Conservation (phyloP, 2,329 filamentous ascomycete species). For the Apiospora malaysiana region DNA sequence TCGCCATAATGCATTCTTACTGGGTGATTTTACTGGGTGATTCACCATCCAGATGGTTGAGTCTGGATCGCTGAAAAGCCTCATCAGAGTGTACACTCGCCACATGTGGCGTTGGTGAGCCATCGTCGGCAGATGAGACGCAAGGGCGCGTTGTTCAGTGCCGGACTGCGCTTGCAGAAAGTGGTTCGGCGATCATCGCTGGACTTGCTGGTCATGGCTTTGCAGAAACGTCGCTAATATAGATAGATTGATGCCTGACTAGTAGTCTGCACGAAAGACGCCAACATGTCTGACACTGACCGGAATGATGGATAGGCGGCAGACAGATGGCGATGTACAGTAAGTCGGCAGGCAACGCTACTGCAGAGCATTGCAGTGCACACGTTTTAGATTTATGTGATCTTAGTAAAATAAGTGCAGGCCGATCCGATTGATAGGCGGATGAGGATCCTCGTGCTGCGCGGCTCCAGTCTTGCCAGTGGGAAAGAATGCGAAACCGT, state of each 20-base stretch:
- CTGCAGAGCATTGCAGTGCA: neutral
- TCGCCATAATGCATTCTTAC: neutral
- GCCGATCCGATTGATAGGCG: neutral
- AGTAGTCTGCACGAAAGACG: too few species aligned
- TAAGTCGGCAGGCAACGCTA: neutral
- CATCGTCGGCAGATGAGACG: neutral
- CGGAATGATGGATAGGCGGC: neutral
- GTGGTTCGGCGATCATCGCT: neutral
- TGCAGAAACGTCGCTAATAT: neutral
- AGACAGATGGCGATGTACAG: slow-evolving; percentile 11
- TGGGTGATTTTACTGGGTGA: too few species aligned
- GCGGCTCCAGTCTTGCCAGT: neutral
- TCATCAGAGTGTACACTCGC: neutral
- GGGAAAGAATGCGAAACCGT: slow-evolving; percentile 1
- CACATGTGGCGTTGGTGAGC: neutral
- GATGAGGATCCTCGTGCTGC: neutral
- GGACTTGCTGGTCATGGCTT: neutral
- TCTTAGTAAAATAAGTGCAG: neutral
- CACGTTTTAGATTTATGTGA: neutral
- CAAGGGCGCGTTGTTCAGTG: neutral
- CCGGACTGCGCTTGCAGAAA: neutral
- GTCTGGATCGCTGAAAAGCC: neutral
- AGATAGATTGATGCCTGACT: neutral
- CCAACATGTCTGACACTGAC: neutral
- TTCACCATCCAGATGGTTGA: neutral